A percentile compares a stretch with the other conserved stretches of the same genome.
These are phyloP conservation scores for Petrea volubilis DNA, from an alignment of 257 asterid species.

Conservation along the genomic window DNA sequence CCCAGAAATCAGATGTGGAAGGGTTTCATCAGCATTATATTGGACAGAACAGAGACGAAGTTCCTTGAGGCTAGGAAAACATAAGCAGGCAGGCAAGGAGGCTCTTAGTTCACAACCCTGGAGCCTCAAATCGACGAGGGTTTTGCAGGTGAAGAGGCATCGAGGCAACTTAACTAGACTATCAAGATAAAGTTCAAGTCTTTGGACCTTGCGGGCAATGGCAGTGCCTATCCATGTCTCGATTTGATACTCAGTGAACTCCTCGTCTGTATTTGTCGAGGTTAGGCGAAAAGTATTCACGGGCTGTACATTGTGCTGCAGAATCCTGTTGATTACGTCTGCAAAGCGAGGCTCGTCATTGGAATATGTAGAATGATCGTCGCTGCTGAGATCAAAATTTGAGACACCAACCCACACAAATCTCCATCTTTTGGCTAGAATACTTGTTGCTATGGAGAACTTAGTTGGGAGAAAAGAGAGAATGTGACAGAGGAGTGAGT, in stretches of 20 bases:
- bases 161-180: background rate
- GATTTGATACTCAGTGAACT: background rate
- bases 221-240: conserved; percentile 4
- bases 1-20: background rate
- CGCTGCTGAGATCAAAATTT: background rate
- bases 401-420: background rate
- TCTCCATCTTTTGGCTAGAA: background rate
- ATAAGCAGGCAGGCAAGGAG: background rate
- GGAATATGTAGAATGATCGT: background rate
- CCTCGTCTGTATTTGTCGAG: too few relatives aligned
- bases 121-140: conserved; percentile 13
- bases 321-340: background rate
- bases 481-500: background rate
- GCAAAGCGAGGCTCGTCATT: background rate
- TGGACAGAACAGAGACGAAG: background rate
- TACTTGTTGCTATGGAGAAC: background rate
- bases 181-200: background rate
- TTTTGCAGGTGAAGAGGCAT: conserved; percentile 13
- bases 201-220: background rate
- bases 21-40: background rate
- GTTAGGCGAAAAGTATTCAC: background rate
- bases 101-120: background rate
- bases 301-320: background rate
- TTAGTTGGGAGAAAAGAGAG: conserved; percentile 7
- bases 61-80: conserved; percentile 14